A percentile compares a stretch with the other conserved stretches of the same genome.
phyloP scores from a whole-genome alignment of 2,329 filamentous ascomycete species.

The Intubia oerlemansii region DNA sequence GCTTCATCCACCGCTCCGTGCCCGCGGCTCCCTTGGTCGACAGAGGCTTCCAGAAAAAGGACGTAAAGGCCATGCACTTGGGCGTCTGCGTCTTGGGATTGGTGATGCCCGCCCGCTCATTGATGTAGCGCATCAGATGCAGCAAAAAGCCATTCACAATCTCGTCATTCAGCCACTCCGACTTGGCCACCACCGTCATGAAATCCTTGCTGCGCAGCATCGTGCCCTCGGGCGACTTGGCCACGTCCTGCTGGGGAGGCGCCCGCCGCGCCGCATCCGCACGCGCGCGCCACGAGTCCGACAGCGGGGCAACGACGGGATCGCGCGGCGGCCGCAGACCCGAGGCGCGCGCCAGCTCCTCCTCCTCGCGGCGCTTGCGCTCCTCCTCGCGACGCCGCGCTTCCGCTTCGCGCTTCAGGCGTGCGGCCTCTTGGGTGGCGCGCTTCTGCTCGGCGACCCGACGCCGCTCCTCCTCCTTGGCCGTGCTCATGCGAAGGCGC shows the following conservation, averaged over 20 bases:
- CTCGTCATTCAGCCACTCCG: conserved; percentile 56
- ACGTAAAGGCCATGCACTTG: conserved; percentile 40
- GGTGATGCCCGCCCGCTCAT: conserved; percentile 30
- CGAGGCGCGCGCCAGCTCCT: conserved; percentile 6
- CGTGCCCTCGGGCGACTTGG: conserved; percentile 25
- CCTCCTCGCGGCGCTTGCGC: conserved; percentile 8
- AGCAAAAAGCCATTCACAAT: conserved; percentile 46
- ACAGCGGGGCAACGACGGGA: conserved; percentile 12
- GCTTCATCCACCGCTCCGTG: conserved; percentile 33
- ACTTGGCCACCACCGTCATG: conserved; percentile 31
- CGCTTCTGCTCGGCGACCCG: conserved; percentile 6
- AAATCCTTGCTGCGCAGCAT: conserved; percentile 38
- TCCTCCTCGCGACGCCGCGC: conserved; percentile 8
- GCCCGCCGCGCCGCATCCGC: conserved; percentile 17
- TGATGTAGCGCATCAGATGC: conserved; percentile 36
- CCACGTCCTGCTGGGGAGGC: conserved; percentile 16
- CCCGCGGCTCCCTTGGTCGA: conserved; percentile 22
- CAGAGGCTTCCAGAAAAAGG: conserved; percentile 41
- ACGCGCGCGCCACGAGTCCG: conserved; percentile 16
- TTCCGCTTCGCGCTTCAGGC: conserved; percentile 8
- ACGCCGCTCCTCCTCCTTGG: conserved; percentile 11
- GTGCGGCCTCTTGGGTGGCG: conserved; percentile 8
- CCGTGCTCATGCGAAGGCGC: conserved; percentile 8
- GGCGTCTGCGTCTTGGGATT: conserved; percentile 25
- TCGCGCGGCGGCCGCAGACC: conserved; percentile 11